Percentiles rank a stretch among this genome's conserved stretches.
phyloP scores from a whole-genome alignment of 176 grass and related monocot species.

The Carex myosuroides region DNA sequence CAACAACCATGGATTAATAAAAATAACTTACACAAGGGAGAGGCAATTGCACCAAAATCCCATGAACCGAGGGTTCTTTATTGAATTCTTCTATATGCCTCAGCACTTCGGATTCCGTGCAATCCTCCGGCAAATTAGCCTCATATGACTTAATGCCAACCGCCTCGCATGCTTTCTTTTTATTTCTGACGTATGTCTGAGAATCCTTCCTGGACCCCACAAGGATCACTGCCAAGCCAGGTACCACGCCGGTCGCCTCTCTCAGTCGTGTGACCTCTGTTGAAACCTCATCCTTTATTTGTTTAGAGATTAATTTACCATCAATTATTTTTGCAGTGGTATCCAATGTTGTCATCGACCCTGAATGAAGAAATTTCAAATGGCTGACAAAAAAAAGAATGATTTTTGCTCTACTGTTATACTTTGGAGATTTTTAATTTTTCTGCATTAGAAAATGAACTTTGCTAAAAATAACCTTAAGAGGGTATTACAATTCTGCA shows the following conservation, averaged over 20 bases:
- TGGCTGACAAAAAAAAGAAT: not conserved
- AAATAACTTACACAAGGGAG: conserved; percentile 61
- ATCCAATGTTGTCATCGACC: conserved; percentile 22
- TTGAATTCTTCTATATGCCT: conserved; percentile 66
- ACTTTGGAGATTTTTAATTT: not conserved
- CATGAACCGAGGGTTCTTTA: conserved; percentile 65
- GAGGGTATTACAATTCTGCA: not conserved
- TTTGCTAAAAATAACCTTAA: not conserved
- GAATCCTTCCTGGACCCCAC: conserved; percentile 87
- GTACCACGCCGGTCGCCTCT: conserved; percentile 50
- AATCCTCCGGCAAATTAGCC: conserved; percentile 68
- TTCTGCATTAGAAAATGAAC: not conserved
- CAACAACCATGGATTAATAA: not conserved
- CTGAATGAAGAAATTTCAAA: conserved; percentile 22
- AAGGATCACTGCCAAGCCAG: conserved; percentile 75
- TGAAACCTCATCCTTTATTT: conserved; percentile 63
- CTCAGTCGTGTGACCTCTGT: conserved; percentile 53
- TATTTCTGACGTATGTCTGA: conserved; percentile 85
- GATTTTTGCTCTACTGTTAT: not conserved
- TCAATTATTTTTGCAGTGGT: conserved; percentile 59
- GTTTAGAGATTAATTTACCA: conserved; percentile 71
- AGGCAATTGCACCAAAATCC: conserved; percentile 93
- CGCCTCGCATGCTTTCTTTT: conserved; percentile 79
- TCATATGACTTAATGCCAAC: conserved; percentile 86
- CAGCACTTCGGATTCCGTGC: conserved; percentile 68